Base-by-base conservation (phyloP, 2,329 filamentous ascomycete genomes). In the Acrodontium crateriforme region DNA sequence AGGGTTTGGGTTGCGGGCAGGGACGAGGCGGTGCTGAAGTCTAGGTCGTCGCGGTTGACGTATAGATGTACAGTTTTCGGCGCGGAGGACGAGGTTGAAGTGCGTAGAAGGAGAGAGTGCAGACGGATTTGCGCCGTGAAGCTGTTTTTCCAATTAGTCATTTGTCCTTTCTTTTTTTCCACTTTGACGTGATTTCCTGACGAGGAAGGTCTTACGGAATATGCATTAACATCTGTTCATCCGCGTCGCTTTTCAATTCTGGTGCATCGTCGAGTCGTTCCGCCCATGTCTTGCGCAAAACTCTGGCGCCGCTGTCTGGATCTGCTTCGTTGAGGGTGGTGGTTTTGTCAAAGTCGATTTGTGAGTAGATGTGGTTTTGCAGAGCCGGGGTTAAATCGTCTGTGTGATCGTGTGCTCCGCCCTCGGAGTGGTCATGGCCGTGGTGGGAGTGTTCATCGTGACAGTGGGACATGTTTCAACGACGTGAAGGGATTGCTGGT, bases 111-210 rank as follows among this genome's bases (percentile, higher is more conserved):
- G 49, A 98, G 74, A 15, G 80, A 76, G 59, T 95, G 85, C 1
- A 98, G 74, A 49, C 91, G 92, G 35, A 94, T 74, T 56, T 94
- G 85, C 25, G 81, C 85, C 1, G 84, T 85, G 60, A 98, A 98
- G 2, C 83, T 91, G 38, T 8, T 16, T 27, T 10, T 16, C 17
- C 31, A n/a, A 30, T 16, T 17, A 23, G 14, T 15, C 25, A 21
- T 25, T 7, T 8, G 9, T 7, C 8, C 12, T 24, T 24, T 24
- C 24, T 17, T 26, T 9, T 9, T 16, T 14, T 9, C 9, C 7
- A 16, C 6, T 16, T 8, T 26, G 22, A 13, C n/a, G 7, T 11
- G 7, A 13, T 8, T 8, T 26, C 5, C 9, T 9, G 23, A 65
- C 79, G n/a, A n/a, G n/a, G n/a, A n/a, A n/a, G 13, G 8, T 10